Base-by-base conservation (phyloP, 305 asterid species). In the Solanum aculeatissimum region DNA sequence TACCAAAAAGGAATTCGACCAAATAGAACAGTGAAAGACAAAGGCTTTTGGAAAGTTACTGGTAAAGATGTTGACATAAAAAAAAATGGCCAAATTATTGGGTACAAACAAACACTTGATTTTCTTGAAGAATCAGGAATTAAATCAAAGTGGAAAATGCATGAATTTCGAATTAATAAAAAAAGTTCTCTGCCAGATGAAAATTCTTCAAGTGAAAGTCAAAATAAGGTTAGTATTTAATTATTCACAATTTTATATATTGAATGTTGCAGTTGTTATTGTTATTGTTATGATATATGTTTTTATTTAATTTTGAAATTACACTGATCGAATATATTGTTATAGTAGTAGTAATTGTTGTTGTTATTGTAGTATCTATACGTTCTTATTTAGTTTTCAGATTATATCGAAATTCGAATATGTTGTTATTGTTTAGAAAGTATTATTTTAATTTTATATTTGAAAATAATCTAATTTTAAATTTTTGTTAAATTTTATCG, bases 81-180 rank as follows among this genome's bases (percentile, higher is more conserved):
- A 25, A 3, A 15, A 23, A 13, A 54, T 2, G 68, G 51, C 25
- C 4, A 10, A 9, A 21, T 29, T 10, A 19, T 86, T 47, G 89
- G 87, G 11, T 54, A n/a, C 66, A 84, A 77, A 79, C 79, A 45
- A 47, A 43, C 83, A n/a, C 62, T 89, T 35, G 90, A 85, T 60
- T 89, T 66, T 58, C 25, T 68, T 29, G 16, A 29, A 5, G 83
- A 55, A 1, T 38, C 68, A 14, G 19, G 11, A 16, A 6, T 9
- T 9, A 85, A 58, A 54, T 83, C 90, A 2, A 38, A 57, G 8
- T 86, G 90, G 86, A 85, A 82, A 57, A 89, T 89, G 91, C 90
- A 89, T 15, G 91, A 89, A 65, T 89, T 79, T 66, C 83, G 19
- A 53, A 19, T 84, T 65, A 16, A 78, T 1, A 78, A 29, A 9